These are phyloP conservation scores for Ceratocystis ficicola DNA, from an alignment of 2,329 filamentous ascomycete genomes.

Conservation along the genomic window DNA sequence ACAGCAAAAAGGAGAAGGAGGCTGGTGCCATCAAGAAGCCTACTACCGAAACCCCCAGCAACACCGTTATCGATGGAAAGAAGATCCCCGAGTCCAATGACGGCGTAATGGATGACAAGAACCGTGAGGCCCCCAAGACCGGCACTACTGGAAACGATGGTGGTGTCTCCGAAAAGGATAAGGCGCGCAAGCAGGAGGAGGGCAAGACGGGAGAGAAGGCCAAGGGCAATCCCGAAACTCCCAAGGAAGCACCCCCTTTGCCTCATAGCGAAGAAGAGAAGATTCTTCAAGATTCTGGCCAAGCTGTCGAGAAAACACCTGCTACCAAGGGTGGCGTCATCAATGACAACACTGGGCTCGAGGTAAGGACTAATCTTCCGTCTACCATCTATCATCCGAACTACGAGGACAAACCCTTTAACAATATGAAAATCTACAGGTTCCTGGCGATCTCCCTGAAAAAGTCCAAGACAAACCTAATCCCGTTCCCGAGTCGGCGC, in stretches of 20 bases:
- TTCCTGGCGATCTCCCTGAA: slow-evolving; percentile 67
- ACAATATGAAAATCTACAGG: slow-evolving; percentile 38
- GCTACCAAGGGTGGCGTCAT: slow-evolving; percentile 21
- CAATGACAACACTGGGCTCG: slow-evolving; percentile 35
- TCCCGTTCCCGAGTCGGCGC: slow-evolving; percentile 53
- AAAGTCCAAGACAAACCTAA: slow-evolving; percentile 63
- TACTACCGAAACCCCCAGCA: slow-evolving; percentile 35
- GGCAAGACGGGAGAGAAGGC: slow-evolving; percentile 50
- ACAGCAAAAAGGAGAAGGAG: slow-evolving; percentile 28
- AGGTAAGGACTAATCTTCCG: slow-evolving; percentile 37
- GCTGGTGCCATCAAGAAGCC: slow-evolving; percentile 29
- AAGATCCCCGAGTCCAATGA: slow-evolving; percentile 54
- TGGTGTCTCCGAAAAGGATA: slow-evolving; percentile 77
- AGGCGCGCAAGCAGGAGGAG: slow-evolving; percentile 57
- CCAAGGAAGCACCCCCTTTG: slow-evolving; percentile 72
- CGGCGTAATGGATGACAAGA: slow-evolving; percentile 87
- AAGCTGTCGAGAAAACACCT: slow-evolving; percentile 27
- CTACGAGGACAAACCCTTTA: not conserved
- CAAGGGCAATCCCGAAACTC: slow-evolving; percentile 66
- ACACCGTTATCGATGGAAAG: slow-evolving; percentile 45
- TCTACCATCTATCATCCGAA: not conserved
- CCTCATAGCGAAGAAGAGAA: slow-evolving; percentile 71
- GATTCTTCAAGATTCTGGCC: slow-evolving; percentile 34
- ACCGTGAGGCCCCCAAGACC: slow-evolving; percentile 61
- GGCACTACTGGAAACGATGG: slow-evolving; percentile 83